Base-by-base conservation (phyloP, 169 alveolate genomes). In the Eimeria maxima region DNA sequence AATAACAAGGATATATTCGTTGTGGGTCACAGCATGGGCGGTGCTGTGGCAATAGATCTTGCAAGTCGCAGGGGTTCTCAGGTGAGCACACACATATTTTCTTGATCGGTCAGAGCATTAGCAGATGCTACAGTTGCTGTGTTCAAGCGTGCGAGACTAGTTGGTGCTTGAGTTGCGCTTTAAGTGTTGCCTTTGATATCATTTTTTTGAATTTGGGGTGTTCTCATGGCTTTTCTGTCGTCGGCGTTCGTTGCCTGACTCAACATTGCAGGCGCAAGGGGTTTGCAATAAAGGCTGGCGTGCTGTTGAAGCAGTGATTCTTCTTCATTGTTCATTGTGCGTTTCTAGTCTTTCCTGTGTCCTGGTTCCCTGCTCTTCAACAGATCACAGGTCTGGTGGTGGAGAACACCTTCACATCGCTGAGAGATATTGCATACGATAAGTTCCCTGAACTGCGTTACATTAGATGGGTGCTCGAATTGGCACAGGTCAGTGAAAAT, bases 371-470 rank as follows among this genome's bases (percentile, higher is more conserved):
- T 24, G 50, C 33, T 22, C 22, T 45, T 4, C 90, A 22, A 22
- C 87, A 95, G 96, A 50, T 95, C 69, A 81, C 38, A 22, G 98
- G 98, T 16, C 95, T 97, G 63, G 95, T 97, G 13, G 81, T 97
- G 76, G 98, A 97, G 84, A 97, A 97, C 94, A 96, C 98, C 83
- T 97, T 97, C 93, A 96, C 97, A n/a, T 87, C 97, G 45, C 55
- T 96, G 18, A 69, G 45, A 2, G 97, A 96, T 73, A 67, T 95
- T 78, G 96, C 94, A 14, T 87, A 76, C 80, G n/a, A 67, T 4
- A 45, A 89, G 57, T 81, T 90, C 55, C 97, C 98, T 27, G 42
- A 45, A 27, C 69, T 86, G 22, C 55, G 73, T 20, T 67, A 33
- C 38, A 3, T 93, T 27, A 57, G 11, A 38, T n/a, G 86, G 14